Percentiles rank a stretch among this genome's conserved stretches.
phyloP scores from a whole-genome alignment of 2,329 filamentous ascomycete genomes.

The Nemania serpens region DNA sequence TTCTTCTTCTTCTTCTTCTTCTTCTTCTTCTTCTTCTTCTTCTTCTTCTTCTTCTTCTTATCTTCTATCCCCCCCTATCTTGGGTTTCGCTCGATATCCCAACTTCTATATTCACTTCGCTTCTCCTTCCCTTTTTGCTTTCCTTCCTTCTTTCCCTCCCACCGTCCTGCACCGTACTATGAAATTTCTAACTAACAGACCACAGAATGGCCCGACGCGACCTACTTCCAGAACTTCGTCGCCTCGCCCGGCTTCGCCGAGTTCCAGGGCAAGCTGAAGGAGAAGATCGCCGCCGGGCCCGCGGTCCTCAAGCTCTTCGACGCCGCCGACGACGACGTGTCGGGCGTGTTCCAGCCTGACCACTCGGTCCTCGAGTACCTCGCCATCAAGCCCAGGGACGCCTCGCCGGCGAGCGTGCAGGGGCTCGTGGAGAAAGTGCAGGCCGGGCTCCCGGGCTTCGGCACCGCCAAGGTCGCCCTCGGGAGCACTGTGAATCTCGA shows the following conservation, averaged over 20 bases:
- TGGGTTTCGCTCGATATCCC: too few relatives aligned
- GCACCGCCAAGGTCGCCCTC: neutral
- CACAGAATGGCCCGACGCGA: conserved; percentile 8
- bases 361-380: conserved; percentile 20
- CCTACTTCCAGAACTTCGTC: conserved; percentile 14
- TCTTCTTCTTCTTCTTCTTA: too few relatives aligned
- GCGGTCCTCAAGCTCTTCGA: conserved; percentile 12
- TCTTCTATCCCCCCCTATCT: too few relatives aligned
- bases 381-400: conserved; percentile 11
- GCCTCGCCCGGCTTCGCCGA: neutral
- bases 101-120: neutral
- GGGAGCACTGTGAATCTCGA: conserved; percentile 12
- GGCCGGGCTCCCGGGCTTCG: neutral
- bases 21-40: neutral
- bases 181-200: neutral
- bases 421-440: conserved; percentile 3
- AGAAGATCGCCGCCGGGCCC: neutral
- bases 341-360: neutral
- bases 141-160: neutral
- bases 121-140: neutral
- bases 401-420: conserved; percentile 10
- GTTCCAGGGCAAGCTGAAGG: neutral
- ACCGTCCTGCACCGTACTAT: too few relatives aligned
- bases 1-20: neutral
- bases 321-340: neutral